Base-by-base conservation (phyloP, 768 basidiomycete genomes). In the Chalciporus sphaerocephalus region DNA sequence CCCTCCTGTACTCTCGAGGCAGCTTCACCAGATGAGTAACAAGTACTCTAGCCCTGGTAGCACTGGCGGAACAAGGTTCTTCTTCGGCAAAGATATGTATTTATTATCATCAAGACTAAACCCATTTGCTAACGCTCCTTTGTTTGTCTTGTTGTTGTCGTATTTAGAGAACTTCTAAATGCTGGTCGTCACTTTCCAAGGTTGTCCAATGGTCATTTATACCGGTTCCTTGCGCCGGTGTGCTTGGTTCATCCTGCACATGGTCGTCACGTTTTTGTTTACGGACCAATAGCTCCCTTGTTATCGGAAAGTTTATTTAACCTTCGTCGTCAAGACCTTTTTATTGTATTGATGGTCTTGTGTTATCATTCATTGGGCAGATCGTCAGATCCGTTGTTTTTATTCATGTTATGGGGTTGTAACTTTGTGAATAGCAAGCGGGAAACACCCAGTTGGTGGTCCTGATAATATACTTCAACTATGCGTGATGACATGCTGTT, bases 41-140 rank as follows among this genome's bases (percentile, higher is more conserved):
- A 88, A 88, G 67, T 90, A 88, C 67, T 92, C 91, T 15, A 74
- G 75, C 30, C 80, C 87, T 5, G 13, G 7, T 15, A 76, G 75
- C 27, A 75, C 83, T 7, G 76, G 78, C 25, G 79, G 81, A n/a
- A 87, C 88, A 1, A 71, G 85, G 43, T 95, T 94, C 78, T 88
- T 87, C 76, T 95, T 85, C 52, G 89, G 91, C 38, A 94, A 94
- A 66, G 92, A 86, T 85, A 51, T 28, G 80, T 62, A 15, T 38
- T 12, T 22, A 24, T 46, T 23, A 24, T 46, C 24, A 24, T 44
- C 11, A 6, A 9, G 6, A 25, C 30, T 7, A 42, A 6, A 21
- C 18, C 21, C 5, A 10, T 23, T 39, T 11, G 1, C 41, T 62
- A 15, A 60, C 44, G 25, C 13, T 15, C 0, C 17, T 22, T 33